Evolutionary conservation across 2,329 filamentous ascomycete genomes (phyloP).

Genomic region (Neoscytalidium dimidiatum): DNA sequence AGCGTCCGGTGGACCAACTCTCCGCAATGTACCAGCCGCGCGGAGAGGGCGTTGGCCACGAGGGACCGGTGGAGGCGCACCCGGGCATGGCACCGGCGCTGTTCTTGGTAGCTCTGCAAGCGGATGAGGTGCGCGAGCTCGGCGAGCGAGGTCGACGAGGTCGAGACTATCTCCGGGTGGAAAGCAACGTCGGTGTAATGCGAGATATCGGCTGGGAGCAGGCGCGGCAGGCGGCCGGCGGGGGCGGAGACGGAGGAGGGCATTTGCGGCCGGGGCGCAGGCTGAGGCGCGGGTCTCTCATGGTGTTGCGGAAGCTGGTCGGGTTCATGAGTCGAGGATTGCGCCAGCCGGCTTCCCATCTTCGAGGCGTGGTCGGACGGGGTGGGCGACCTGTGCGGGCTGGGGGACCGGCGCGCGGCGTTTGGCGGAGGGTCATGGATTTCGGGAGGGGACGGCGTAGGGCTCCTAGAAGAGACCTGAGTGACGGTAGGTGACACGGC

Average conservation of each 20-base stretch:
- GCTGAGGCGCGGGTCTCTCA: slow-evolving; percentile 23
- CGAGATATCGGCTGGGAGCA: slow-evolving; percentile 67
- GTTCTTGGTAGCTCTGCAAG: slow-evolving; percentile 78
- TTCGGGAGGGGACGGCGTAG: slow-evolving; percentile 56
- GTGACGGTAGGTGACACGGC: slow-evolving; percentile 56
- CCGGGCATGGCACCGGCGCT: slow-evolving; percentile 72
- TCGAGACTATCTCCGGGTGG: slow-evolving; percentile 54
- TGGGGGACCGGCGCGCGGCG: slow-evolving; percentile 57
- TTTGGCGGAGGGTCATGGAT: slow-evolving; percentile 54
- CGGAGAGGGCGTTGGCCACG: slow-evolving; percentile 73
- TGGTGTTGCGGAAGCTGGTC: slow-evolving; percentile 20
- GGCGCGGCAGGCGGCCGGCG: slow-evolving; percentile 49
- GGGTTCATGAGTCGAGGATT: slow-evolving; percentile 25
- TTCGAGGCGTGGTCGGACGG: slow-evolving; percentile 29
- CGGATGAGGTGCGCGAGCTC: slow-evolving; percentile 78
- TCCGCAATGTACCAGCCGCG: slow-evolving; percentile 72
- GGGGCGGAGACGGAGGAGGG: slow-evolving; percentile 48
- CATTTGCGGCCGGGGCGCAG: slow-evolving; percentile 29
- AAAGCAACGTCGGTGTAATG: slow-evolving; percentile 65
- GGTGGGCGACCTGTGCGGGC: slow-evolving; percentile 52
- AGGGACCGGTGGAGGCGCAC: slow-evolving; percentile 73
- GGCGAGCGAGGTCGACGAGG: slow-evolving; percentile 69
- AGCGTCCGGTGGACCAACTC: slow-evolving; percentile 74
- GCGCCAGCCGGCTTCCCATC: slow-evolving; percentile 41
- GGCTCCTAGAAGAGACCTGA: slow-evolving; percentile 55